A percentile compares a stretch with the other conserved stretches of the same genome.
phyloP scores from a whole-genome alignment of 2,329 filamentous ascomycete genomes.

The Scedosporium boydii region DNA sequence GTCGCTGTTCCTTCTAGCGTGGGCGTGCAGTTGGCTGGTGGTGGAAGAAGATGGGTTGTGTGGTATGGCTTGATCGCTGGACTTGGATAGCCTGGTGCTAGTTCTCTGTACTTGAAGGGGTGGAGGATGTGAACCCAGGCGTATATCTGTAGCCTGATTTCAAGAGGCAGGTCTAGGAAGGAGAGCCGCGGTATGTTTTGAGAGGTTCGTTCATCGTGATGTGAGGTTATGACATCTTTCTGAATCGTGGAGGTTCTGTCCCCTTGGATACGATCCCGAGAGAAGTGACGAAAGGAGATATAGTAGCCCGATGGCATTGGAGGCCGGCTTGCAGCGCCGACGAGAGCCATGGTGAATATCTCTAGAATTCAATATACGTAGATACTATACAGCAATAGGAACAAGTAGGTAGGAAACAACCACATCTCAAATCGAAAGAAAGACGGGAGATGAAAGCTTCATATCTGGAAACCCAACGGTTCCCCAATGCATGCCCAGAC shows the following conservation, averaged over 20 bases:
- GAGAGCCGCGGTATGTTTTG: conserved; percentile 2
- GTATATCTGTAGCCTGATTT: conserved; percentile 39
- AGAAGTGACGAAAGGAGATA: neutral
- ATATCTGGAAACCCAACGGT: no score
- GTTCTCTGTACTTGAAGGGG: conserved; percentile 26
- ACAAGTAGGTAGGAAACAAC: no score
- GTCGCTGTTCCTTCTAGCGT: neutral
- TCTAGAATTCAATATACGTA: no score
- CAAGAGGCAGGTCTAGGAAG: conserved; percentile 29
- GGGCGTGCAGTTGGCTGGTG: neutral
- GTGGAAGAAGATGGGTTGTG: neutral
- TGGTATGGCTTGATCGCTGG: conserved; percentile 21
- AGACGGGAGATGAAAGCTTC: no score
- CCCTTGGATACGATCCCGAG: neutral
- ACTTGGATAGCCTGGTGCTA: conserved; percentile 29
- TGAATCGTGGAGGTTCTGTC: neutral
- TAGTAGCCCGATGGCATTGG: no score
- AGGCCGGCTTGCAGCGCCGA: no score
- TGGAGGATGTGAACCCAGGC: conserved; percentile 27
- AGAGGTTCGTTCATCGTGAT: neutral
- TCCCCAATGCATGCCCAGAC: no score
- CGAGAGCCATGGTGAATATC: no score
- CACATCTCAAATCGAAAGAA: no score
- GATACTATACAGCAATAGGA: no score
- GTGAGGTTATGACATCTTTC: neutral